Base-by-base conservation (phyloP, 805 yeast genomes). In the Starmerella khaoyaiensis region DNA sequence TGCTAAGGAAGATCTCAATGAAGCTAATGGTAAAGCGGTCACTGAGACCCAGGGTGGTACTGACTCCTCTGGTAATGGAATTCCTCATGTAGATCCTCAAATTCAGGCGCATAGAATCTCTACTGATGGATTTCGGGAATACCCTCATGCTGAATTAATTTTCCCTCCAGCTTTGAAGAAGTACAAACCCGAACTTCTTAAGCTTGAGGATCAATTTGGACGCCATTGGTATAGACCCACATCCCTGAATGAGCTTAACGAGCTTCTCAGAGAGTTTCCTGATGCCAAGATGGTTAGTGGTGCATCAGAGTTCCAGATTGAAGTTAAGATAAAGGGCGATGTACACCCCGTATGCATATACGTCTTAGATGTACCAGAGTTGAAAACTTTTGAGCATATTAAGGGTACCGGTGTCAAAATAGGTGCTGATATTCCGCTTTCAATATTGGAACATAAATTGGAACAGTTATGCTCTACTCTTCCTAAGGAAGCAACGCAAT, bases 261-360 rank as follows among this genome's bases (percentile, higher is more conserved):
- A 58, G 20, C 44, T 66, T 21, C 54, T 57, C 35, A 34, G 48
- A 28, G 47, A 48, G 36, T 58, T 58, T 42, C 68, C 69, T 4
- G 33, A 40, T 8, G 53, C 60, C 10, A 65, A 66, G 42, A 31
- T 66, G 18, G 67, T 66, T 17, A 63, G 65, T 17, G 71, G 71
- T 33, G 68, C 71, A 1, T 63, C 68, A 4, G 71, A 66, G 44
- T 59, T 66, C 26, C 70, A 65, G 37, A 64, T 66, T 24, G 71
- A 66, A 45, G 62, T 63, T 21, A 64, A 64, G 40, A 60, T 65
- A 47, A 63, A 63, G 32, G 63, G 65, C 12, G 55, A 53, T 32
- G 56, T 62, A 40, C 65, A 65, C 44, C 51, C 54, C 25, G 59
- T 62, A 9, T 58, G 56, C 33, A 58, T 65, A 4, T 66, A 51